These are phyloP conservation scores for Sutorius eximius DNA, from an alignment of 1,284 basidiomycete species.

Conservation along the genomic window DNA sequence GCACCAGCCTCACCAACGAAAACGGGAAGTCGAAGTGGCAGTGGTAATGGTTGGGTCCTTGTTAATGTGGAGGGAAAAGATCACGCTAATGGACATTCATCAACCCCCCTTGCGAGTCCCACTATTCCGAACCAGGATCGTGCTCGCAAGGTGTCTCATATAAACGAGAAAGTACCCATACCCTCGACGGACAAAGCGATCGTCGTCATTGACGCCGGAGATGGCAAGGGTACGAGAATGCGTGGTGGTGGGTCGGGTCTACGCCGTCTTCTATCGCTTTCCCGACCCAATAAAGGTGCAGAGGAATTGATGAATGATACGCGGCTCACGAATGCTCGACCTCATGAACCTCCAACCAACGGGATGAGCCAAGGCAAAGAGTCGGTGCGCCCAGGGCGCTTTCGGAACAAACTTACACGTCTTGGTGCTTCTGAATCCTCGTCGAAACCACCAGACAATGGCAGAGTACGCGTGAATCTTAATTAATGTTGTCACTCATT, in stretches of 20 bases:
- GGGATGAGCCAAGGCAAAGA: slow-evolving; percentile 26
- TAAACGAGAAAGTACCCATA: slow-evolving; percentile 34
- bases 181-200: slow-evolving; percentile 58
- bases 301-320: slow-evolving; percentile 30
- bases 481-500: slow-evolving; percentile 28
- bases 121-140: slow-evolving; percentile 32
- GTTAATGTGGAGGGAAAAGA: slow-evolving; percentile 58
- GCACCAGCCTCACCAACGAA: slow-evolving; percentile 36
- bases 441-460: slow-evolving; percentile 34
- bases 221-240: slow-evolving; percentile 39
- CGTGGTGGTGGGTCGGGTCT: slow-evolving; percentile 37
- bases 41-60: slow-evolving; percentile 59
- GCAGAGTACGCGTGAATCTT: slow-evolving; percentile 39
- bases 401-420: slow-evolving; percentile 32
- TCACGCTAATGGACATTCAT: slow-evolving; percentile 28
- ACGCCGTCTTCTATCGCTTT: slow-evolving; percentile 35
- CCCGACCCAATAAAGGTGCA: slow-evolving; percentile 33
- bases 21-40: slow-evolving; percentile 37
- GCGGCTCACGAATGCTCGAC: slow-evolving; percentile 27
- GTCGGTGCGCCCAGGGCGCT: slow-evolving; percentile 25
- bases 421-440: slow-evolving; percentile 31
- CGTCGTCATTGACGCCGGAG: slow-evolving; percentile 56
- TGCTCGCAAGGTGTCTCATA: slow-evolving; percentile 27
- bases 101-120: slow-evolving; percentile 32
- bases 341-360: slow-evolving; percentile 28